Evolutionary conservation across 495 filamentous ascomycete species (phyloP), one percentile per base, ranked within the genome.

Genomic region (Choiromyces venosus): DNA sequence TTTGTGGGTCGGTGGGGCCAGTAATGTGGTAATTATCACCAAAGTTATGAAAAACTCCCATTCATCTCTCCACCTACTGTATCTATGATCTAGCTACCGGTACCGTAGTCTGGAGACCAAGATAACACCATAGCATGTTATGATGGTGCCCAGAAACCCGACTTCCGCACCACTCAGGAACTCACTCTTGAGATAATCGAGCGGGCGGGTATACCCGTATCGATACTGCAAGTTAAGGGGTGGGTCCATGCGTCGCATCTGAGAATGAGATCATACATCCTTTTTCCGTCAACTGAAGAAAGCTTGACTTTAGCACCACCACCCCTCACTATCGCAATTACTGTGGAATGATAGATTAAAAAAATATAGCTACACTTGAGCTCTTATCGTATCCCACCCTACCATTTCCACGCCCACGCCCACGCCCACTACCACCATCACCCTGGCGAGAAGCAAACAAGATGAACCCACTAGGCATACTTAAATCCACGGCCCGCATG

Each of bases 401-500:
- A 44, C 42, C 18, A 4, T 44, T 10, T 8, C 40, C 16, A 19
- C 40, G 1, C 40, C 14, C 9, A 29, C 6, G n/a, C n/a, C n/a
- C n/a, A n/a, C n/a, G n/a, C n/a, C n/a, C n/a, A n/a, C n/a, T 29
- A 14, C 46, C n/a, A n/a, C 52, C 25, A 4, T 0, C 21, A n/a
- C n/a, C 25, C 25, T 29, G 52, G 25, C 12, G 25, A n/a, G n/a
- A n/a, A n/a, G n/a, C n/a, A n/a, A n/a, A 1, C 52, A 33, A 25
- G 10, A 77, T 77, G 75, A 33, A 52, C 36, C 25, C 61, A 36
- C 56, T 77, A 69, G 67, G 56, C 46, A 44, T 66, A 19, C 36
- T 77, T 9, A 76, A 40, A 36, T 52, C 40, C 33, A 70, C 69
- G 18, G 21, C 19, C 33, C 39, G n/a, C 10, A 39, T 37, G 16